A percentile compares a stretch with the other conserved stretches of the same genome.
These are phyloP conservation scores for Calonectria crousiana DNA, from an alignment of 2,329 filamentous ascomycete species.

Conservation along the genomic window DNA sequence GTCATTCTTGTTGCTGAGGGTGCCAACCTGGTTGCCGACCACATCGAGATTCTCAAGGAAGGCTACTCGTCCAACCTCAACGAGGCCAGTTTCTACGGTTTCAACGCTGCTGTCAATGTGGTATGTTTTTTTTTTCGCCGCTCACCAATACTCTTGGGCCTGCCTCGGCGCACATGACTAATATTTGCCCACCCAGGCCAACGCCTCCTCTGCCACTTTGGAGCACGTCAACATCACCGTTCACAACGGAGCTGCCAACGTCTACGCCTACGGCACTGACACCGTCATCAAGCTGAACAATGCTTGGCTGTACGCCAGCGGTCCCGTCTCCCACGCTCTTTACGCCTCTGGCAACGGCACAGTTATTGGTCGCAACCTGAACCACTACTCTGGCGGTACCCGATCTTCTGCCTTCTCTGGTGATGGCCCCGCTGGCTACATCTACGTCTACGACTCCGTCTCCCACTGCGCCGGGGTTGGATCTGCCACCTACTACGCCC, in stretches of 20 bases:
- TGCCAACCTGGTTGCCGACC: slow-evolving; percentile 1
- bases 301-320: slow-evolving; percentile 19
- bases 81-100: slow-evolving; percentile 26
- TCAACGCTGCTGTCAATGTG: slow-evolving; percentile 24
- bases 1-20: slow-evolving; percentile 21
- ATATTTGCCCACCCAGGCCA: not conserved
- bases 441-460: slow-evolving; percentile 23
- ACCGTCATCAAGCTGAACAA: slow-evolving; percentile 18
- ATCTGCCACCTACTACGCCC: slow-evolving; percentile 21
- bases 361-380: slow-evolving; percentile 21
- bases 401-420: slow-evolving; percentile 22
- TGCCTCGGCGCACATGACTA: not conserved
- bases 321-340: slow-evolving; percentile 20
- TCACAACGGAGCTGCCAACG: slow-evolving; percentile 23
- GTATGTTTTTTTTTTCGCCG: slow-evolving; percentile 6
- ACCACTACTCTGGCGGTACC: slow-evolving; percentile 21
- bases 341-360: slow-evolving; percentile 25
- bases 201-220: slow-evolving; percentile 16
- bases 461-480: slow-evolving; percentile 18
- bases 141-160: not conserved
- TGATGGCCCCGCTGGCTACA: slow-evolving; percentile 12
- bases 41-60: slow-evolving; percentile 16
- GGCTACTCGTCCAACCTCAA: slow-evolving; percentile 26
- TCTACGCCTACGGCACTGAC: slow-evolving; percentile 22
- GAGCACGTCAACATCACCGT: slow-evolving; percentile 24